Evolutionary conservation across 1,284 basidiomycete genomes (phyloP).

Genomic region (Apiotrichum siamense): DNA sequence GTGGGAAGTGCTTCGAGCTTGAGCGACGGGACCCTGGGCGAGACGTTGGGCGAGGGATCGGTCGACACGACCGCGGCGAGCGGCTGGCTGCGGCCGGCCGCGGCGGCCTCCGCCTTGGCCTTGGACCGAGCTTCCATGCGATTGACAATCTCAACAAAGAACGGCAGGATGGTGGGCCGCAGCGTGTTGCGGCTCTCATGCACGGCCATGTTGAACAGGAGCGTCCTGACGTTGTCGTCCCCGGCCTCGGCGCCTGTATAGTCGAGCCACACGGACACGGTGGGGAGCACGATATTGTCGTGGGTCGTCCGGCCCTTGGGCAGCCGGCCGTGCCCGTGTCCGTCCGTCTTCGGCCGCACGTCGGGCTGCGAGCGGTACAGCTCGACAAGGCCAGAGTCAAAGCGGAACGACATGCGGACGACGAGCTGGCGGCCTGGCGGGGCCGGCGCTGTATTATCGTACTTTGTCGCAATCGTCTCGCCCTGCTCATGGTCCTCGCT

Average conservation of each 20-base stretch:
- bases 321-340: no score
- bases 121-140: constrained; percentile 27
- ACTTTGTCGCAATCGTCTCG: constrained; percentile 24
- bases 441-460: constrained; percentile 18
- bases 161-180: constrained; percentile 71
- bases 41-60: background rate
- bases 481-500: background rate
- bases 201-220: constrained; percentile 52
- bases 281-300: constrained; percentile 56
- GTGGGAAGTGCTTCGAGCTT: no score
- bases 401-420: constrained; percentile 66
- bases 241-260: constrained; percentile 22
- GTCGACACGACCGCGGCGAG: background rate
- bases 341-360: no score
- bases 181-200: constrained; percentile 80
- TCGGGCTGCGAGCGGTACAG: constrained; percentile 20
- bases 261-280: constrained; percentile 75
- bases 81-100: background rate
- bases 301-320: constrained; percentile 9
- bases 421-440: constrained; percentile 38
- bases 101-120: constrained; percentile 12
- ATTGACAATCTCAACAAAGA: constrained; percentile 58
- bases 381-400: constrained; percentile 61
- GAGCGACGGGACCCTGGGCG: constrained; percentile 1
- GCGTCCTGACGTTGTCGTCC: constrained; percentile 1